Evolutionary conservation across 805 yeast genomes (phyloP).

Genomic region (Pichia gijzeniarum): DNA sequence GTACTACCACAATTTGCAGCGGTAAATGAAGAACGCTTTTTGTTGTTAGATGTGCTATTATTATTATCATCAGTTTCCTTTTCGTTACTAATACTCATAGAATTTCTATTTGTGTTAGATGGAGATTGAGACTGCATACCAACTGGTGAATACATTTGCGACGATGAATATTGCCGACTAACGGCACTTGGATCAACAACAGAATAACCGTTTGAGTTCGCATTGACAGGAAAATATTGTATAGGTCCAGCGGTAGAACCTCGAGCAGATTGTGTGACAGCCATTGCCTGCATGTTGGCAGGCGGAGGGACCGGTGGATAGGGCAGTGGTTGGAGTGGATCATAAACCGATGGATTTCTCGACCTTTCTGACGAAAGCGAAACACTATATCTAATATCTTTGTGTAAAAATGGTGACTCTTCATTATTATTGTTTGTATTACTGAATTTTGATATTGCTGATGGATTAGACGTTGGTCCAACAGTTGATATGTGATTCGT

Average conservation of each 20-base stretch:
- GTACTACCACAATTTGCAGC: not conserved
- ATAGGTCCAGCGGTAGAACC: not conserved
- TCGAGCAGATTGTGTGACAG: not conserved
- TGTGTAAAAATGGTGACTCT: constrained; percentile 23
- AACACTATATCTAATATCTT: constrained; percentile 28
- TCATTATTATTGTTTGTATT: constrained; percentile 9
- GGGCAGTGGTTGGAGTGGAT: constrained; percentile 27
- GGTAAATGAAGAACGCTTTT: too few species aligned
- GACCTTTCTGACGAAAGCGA: constrained; percentile 21
- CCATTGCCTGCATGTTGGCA: not conserved
- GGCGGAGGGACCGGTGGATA: not conserved
- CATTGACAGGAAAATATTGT: not conserved
- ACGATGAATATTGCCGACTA: constrained; percentile 6
- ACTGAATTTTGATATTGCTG: constrained; percentile 7
- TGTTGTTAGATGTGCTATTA: too few species aligned
- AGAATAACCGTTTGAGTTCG: not conserved
- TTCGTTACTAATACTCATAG: not conserved
- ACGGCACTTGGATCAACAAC: constrained; percentile 4
- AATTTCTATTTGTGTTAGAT: not conserved
- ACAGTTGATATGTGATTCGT: not conserved
- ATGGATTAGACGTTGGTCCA: constrained; percentile 11
- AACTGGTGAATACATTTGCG: constrained; percentile 10
- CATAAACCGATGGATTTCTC: constrained; percentile 37
- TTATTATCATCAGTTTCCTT: not conserved
- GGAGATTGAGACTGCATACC: not conserved